Percentiles rank a stretch among this genome's conserved stretches.
Conservation (phyloP, 331 rosid genomes). For the Dryas integrifolia region DNA sequence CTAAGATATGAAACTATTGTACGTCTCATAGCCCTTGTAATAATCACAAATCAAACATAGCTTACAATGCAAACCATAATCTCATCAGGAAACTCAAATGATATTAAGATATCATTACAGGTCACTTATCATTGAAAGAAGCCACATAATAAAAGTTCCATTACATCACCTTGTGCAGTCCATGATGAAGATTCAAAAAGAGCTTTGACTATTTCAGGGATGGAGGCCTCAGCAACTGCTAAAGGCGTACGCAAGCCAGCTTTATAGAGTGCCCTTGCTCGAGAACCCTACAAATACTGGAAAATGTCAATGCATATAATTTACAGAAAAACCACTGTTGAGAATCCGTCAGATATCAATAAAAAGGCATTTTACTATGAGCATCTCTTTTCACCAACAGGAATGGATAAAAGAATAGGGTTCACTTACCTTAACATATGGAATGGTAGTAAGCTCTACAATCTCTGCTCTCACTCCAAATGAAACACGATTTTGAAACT, state of each 20-base stretch:
- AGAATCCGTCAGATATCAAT: slow-evolving; percentile 16
- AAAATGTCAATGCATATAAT: slow-evolving; percentile 16
- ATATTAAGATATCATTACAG: not conserved
- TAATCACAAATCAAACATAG: slow-evolving; percentile 4
- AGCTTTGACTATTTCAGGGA: slow-evolving; percentile 77
- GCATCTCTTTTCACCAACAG: not conserved
- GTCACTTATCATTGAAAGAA: not conserved
- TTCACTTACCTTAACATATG: slow-evolving; percentile 66
- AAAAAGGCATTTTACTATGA: slow-evolving; percentile 13
- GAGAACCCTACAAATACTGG: slow-evolving; percentile 72
- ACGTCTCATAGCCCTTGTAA: not conserved
- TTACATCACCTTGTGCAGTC: slow-evolving; percentile 70
- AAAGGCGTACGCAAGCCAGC: slow-evolving; percentile 87
- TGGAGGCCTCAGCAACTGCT: slow-evolving; percentile 94
- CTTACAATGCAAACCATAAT: slow-evolving; percentile 4
- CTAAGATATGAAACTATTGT: not conserved
- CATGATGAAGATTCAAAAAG: slow-evolving; percentile 84
- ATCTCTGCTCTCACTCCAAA: slow-evolving; percentile 94
- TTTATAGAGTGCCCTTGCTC: slow-evolving; percentile 94
- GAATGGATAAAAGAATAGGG: not conserved
- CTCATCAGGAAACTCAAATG: slow-evolving; percentile 2
- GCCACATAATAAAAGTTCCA: slow-evolving; percentile 1
- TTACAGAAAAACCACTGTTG: not conserved
- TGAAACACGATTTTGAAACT: slow-evolving; percentile 93
- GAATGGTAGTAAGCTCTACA: slow-evolving; percentile 94